phyloP scores from a whole-genome alignment of 306 rosid genomes.

The Malus asiatica region DNA sequence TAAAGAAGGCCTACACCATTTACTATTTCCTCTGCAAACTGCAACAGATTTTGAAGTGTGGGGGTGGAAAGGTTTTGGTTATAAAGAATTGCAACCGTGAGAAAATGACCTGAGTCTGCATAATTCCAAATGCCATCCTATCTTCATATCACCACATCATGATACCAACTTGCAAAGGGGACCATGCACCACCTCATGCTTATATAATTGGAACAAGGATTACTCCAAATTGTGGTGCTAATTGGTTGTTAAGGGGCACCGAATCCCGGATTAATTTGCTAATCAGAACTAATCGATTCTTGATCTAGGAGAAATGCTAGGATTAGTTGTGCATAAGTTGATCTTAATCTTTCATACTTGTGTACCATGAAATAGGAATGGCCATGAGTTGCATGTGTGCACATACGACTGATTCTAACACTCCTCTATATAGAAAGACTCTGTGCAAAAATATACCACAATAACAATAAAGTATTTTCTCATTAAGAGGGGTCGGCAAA shows the following conservation, averaged over 20 bases:
- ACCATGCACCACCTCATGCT: conserved; percentile 15
- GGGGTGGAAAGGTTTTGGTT: not conserved
- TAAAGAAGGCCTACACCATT: conserved; percentile 4
- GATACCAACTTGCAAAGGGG: conserved; percentile 18
- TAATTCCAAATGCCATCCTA: conserved; percentile 27
- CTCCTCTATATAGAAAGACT: no score
- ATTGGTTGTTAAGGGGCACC: not conserved
- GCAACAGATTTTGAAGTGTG: not conserved
- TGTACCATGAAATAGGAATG: no score
- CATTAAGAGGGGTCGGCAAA: no score
- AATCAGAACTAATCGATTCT: not conserved
- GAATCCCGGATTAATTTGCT: not conserved
- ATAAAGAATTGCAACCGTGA: conserved; percentile 4
- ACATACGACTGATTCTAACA: no score
- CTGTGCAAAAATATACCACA: no score
- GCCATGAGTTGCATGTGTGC: no score
- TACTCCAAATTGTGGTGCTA: conserved; percentile 4
- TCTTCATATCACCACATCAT: conserved; percentile 18
- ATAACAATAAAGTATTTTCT: no score
- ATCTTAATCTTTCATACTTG: no score
- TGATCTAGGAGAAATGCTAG: not conserved
- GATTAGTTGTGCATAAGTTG: no score
- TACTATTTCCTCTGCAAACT: conserved; percentile 9
- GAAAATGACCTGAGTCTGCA: conserved; percentile 34
- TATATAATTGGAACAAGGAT: conserved; percentile 15